Evolutionary conservation across 2,329 filamentous ascomycete species (phyloP).

Genomic region (Colletotrichum orchidophilum): DNA sequence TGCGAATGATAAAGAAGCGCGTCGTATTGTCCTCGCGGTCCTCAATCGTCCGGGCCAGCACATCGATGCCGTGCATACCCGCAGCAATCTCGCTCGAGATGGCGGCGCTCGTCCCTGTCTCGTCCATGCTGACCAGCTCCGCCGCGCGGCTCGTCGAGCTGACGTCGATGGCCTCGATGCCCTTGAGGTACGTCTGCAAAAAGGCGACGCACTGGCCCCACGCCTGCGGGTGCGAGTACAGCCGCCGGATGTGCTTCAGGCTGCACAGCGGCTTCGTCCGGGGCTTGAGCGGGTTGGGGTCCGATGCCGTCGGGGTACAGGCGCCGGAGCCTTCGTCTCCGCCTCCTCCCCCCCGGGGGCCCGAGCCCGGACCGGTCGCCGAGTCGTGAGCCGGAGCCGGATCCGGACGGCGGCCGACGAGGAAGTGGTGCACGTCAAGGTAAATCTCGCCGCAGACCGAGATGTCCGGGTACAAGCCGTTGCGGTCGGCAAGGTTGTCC

Average conservation of each 20-base stretch:
- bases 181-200: constrained; percentile 74
- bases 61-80: constrained; percentile 70
- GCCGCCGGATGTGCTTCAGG: constrained; percentile 72
- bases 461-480: constrained; percentile 71
- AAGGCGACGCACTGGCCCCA: constrained; percentile 91
- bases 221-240: constrained; percentile 95
- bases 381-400: constrained; percentile 39
- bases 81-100: constrained; percentile 82
- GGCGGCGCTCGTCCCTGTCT: constrained; percentile 72
- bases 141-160: constrained; percentile 88
- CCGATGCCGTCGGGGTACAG: constrained; percentile 58
- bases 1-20: constrained; percentile 75
- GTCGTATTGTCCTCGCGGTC: constrained; percentile 82
- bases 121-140: constrained; percentile 73
- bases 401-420: constrained; percentile 66
- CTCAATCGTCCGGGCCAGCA: constrained; percentile 77
- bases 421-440: constrained; percentile 86
- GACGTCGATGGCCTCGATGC: constrained; percentile 83
- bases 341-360: background rate
- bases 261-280: constrained; percentile 57
- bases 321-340: constrained; percentile 50
- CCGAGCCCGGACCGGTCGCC: constrained; percentile 36
- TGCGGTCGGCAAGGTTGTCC: constrained; percentile 84
- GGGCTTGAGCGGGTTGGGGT: constrained; percentile 55
- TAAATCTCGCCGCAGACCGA: constrained; percentile 86